Evolutionary conservation across 768 basidiomycete genomes (phyloP), one percentile per base, ranked within the genome.

Genomic region (Boletus rubropictus): DNA sequence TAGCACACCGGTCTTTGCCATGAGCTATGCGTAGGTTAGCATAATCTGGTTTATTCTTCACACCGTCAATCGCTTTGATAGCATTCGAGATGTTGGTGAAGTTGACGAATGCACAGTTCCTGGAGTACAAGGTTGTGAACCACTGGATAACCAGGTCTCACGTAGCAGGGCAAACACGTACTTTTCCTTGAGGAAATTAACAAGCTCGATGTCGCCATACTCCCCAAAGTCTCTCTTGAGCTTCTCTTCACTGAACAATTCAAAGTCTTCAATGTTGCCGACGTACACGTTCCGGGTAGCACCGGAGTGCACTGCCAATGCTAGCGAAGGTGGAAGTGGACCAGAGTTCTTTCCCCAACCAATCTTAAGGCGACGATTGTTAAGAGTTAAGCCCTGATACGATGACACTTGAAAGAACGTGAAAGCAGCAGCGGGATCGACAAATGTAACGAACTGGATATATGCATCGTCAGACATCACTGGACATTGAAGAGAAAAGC

Each of bases 271-370:
- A 36, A 99, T 84, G 59, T 87, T 89, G 7, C 94, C 94, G 40
- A 97, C 81, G 68, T 97, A 99, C 41, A 99, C 94, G 62, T 98
- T 99, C 48, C 96, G 78, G 12, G 92, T 96, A 2, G 95, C 92
- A 17, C 96, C 96, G 0, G 83, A 78, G 63, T 94, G 89, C 3
- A 99, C 89, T 0, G 91, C 89, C 52, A 94, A 76, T 24, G 90
- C 86, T 32, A 96, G 75, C 2, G 83, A 79, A 14, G 93, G 86
- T 15, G 84, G 79, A 14, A 95, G 74, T 15, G 92, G 86, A 5
- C 92, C 93, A 14, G 90, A 84, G 61, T 89, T 89, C 78, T 95
- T 98, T 48, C 95, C 95, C 96, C 95, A 99, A 39, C 95, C 94
- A 56, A 97, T 82, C 74, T 97, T 98, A 52, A 98, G 79, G 22